Conservation (phyloP, 768 basidiomycete genomes). For the Kwoniella sp. region DNA sequence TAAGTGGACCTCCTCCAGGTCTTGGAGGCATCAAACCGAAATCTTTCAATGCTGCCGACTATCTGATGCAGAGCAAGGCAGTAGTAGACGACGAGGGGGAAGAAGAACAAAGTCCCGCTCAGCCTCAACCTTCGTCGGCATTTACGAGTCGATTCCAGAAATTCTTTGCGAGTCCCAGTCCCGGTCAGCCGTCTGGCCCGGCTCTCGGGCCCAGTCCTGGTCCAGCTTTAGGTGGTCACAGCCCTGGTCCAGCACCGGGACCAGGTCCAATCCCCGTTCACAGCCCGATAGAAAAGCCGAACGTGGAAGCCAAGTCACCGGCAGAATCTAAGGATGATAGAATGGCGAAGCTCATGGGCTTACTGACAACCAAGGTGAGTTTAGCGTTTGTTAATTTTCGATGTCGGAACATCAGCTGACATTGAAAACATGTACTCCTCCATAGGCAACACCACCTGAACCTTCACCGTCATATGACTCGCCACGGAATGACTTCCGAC, state of each 20-base stretch:
- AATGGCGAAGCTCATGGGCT: constrained; percentile 37
- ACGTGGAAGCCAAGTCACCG: constrained; percentile 4
- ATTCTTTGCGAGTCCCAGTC: constrained; percentile 35
- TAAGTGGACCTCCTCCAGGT: constrained; percentile 9
- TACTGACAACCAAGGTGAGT: constrained; percentile 30
- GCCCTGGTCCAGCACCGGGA: not conserved
- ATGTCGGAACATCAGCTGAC: too few species aligned
- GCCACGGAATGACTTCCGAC: constrained; percentile 7
- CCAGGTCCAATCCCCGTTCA: not conserved
- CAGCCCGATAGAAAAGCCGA: not conserved
- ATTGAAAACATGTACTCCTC: too few species aligned
- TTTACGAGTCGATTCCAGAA: constrained; percentile 46
- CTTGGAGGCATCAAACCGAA: constrained; percentile 15
- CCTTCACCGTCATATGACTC: not conserved
- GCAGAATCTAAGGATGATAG: constrained; percentile 27
- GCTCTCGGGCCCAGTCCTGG: not conserved
- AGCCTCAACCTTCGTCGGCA: constrained; percentile 9
- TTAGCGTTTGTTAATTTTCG: too few species aligned
- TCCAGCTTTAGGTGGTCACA: not conserved
- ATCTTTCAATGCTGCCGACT: constrained; percentile 47
- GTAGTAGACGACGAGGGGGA: constrained; percentile 24
- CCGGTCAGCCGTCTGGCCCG: not conserved
- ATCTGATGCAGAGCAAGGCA: constrained; percentile 31
- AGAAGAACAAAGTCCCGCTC: not conserved
- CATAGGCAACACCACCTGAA: constrained; percentile 7